Conservation (phyloP, 345 rosid species). For the Salix udensis region DNA sequence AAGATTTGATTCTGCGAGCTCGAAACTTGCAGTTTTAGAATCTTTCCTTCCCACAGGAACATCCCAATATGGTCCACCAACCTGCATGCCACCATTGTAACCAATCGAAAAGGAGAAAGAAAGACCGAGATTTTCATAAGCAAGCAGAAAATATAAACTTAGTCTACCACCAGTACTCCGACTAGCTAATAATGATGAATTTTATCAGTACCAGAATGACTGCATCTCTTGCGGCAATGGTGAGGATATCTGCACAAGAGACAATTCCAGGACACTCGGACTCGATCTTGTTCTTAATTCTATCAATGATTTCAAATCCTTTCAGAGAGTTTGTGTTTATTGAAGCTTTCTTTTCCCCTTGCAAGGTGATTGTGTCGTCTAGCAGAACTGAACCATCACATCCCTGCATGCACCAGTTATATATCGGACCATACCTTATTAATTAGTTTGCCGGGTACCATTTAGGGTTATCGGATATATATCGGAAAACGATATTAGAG, state of each 20-base stretch:
- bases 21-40: conserved; percentile 64
- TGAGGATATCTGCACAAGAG: conserved; percentile 89
- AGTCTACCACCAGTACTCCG: neutral
- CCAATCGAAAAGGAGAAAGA: neutral
- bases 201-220: conserved; percentile 54
- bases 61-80: conserved; percentile 95
- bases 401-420: conserved; percentile 51
- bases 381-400: conserved; percentile 86
- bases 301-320: conserved; percentile 67
- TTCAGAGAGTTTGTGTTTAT: conserved; percentile 47
- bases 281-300: conserved; percentile 81
- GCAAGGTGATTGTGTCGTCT: conserved; percentile 59
- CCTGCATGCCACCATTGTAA: conserved; percentile 32
- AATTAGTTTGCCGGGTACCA: neutral
- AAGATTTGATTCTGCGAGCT: conserved; percentile 42
- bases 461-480: neutral
- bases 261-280: conserved; percentile 87
- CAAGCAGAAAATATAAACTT: neutral
- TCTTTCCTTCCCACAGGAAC: conserved; percentile 93
- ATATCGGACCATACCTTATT: neutral
- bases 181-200: neutral
- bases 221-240: conserved; percentile 89
- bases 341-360: conserved; percentile 76
- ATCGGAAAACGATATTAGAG: neutral
- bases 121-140: neutral